A percentile compares a stretch with the other conserved stretches of the same genome.
Conservation (phyloP, 352 stramenopile genomes). For the Globisporangium canariense region DNA sequence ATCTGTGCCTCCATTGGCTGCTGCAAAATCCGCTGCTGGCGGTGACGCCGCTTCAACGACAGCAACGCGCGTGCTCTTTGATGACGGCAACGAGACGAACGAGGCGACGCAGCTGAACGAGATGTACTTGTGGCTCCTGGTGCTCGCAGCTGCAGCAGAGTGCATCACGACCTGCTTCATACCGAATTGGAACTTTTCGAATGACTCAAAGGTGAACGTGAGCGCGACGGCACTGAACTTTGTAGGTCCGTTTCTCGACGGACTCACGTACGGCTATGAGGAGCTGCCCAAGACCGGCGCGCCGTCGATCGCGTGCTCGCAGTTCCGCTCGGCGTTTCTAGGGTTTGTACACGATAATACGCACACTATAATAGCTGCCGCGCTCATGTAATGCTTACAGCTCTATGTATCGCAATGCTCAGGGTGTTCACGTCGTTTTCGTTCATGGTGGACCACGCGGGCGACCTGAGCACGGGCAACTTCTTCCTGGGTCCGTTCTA, state of each 20-base stretch:
- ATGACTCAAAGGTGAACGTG: slow-evolving; percentile 45
- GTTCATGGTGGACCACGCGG: slow-evolving; percentile 85
- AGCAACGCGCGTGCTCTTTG: slow-evolving; percentile 1
- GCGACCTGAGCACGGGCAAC: slow-evolving; percentile 51
- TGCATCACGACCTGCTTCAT: slow-evolving; percentile 81
- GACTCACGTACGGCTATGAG: slow-evolving; percentile 60
- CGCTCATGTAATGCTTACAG: not conserved
- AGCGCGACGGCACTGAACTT: slow-evolving; percentile 72
- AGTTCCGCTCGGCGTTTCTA: slow-evolving; percentile 77
- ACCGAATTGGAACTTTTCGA: slow-evolving; percentile 38
- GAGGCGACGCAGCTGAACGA: slow-evolving; percentile 40
- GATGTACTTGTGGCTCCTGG: slow-evolving; percentile 65
- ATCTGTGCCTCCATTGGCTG: not conserved
- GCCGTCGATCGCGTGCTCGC: slow-evolving; percentile 40
- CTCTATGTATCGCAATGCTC: not conserved
- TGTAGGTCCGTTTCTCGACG: slow-evolving; percentile 73
- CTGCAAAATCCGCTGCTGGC: not conserved
- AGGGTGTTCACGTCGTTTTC: slow-evolving; percentile 88
- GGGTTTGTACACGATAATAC: slow-evolving; percentile 31
- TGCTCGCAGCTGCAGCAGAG: slow-evolving; percentile 65
- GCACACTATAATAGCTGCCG: not conserved
- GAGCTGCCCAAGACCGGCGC: slow-evolving; percentile 26
- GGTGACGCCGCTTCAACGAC: not conserved
- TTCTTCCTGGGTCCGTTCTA: slow-evolving; percentile 53
- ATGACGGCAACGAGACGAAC: slow-evolving; percentile 19